These are phyloP conservation scores for Grammothele lineata DNA, from an alignment of 768 basidiomycete species.

Conservation along the genomic window DNA sequence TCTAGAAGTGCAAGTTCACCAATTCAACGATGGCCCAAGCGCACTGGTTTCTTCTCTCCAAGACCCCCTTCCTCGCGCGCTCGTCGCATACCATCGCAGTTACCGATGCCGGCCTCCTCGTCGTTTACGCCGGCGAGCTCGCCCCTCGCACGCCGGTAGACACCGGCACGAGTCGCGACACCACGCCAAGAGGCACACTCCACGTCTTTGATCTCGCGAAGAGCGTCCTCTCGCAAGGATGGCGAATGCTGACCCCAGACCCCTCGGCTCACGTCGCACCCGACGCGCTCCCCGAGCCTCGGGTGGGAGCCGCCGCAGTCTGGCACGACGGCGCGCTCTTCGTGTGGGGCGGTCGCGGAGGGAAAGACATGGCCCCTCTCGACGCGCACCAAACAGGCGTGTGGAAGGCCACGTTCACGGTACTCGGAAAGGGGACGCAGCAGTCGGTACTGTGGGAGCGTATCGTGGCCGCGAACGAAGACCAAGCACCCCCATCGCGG, in stretches of 20 bases:
- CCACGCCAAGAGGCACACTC: constrained; percentile 15
- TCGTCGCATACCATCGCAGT: constrained; percentile 40
- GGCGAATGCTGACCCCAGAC: constrained; percentile 23
- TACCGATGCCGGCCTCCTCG: constrained; percentile 22
- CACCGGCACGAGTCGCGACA: constrained; percentile 13
- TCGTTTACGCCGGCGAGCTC: constrained; percentile 42
- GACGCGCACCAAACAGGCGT: constrained; percentile 19
- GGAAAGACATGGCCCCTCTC: constrained; percentile 35
- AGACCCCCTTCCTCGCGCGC: constrained; percentile 25
- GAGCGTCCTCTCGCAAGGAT: constrained; percentile 1
- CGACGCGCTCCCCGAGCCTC: constrained; percentile 23
- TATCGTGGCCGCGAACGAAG: constrained; percentile 23
- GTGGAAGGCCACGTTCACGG: constrained; percentile 7
- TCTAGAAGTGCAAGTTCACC: too few relatives aligned
- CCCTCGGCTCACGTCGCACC: neutral
- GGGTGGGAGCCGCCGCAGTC: constrained; percentile 16
- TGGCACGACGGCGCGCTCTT: constrained; percentile 18
- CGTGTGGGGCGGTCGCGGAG: constrained; percentile 45
- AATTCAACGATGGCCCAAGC: constrained; percentile 15
- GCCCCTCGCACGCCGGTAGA: constrained; percentile 40
- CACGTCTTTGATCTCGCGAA: constrained; percentile 23
- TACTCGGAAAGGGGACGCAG: neutral
- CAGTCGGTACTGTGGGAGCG: constrained; percentile 27
- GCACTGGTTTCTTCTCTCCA: constrained; percentile 27
- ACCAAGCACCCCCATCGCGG: constrained; percentile 29